phyloP scores from a whole-genome alignment of 352 stramenopile genomes.

The Thalassiosira pacifica region DNA sequence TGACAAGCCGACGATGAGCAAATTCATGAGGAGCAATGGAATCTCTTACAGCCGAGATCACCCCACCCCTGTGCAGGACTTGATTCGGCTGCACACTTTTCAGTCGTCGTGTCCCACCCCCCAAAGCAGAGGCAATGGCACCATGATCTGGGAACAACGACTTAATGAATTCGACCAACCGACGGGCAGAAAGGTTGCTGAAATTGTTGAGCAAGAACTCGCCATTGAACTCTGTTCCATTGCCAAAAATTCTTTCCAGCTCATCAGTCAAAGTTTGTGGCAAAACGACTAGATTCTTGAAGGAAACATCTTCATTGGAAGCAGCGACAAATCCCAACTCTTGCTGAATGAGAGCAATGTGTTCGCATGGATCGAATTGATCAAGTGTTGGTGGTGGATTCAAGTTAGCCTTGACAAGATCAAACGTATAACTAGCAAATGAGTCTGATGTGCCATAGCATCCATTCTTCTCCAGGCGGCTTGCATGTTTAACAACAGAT shows the following conservation, averaged over 20 bases:
- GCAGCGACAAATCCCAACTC: constrained; percentile 18
- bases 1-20: not conserved
- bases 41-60: not conserved
- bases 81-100: not conserved
- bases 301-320: constrained; percentile 10
- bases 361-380: constrained; percentile 36
- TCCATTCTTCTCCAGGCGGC: constrained; percentile 3
- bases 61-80: not conserved
- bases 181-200: constrained; percentile 27
- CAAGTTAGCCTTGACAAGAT: not conserved
- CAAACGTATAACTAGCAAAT: constrained; percentile 28
- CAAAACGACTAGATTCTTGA: constrained; percentile 36
- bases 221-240: constrained; percentile 29
- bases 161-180: constrained; percentile 38
- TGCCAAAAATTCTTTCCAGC: constrained; percentile 23
- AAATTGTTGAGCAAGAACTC: constrained; percentile 50
- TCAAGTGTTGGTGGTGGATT: constrained; percentile 5
- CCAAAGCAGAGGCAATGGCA: too few species aligned
- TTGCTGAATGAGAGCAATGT: constrained; percentile 37
- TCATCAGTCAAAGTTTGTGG: constrained; percentile 7
- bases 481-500: constrained; percentile 23
- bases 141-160: constrained; percentile 9
- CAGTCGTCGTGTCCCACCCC: too few species aligned
- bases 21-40: not conserved
- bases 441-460: constrained; percentile 19